A percentile compares a stretch with the other conserved stretches of the same genome.
These are phyloP conservation scores for Microbotryum intermedium DNA, from an alignment of 1,284 basidiomycete genomes.

Conservation along the genomic window DNA sequence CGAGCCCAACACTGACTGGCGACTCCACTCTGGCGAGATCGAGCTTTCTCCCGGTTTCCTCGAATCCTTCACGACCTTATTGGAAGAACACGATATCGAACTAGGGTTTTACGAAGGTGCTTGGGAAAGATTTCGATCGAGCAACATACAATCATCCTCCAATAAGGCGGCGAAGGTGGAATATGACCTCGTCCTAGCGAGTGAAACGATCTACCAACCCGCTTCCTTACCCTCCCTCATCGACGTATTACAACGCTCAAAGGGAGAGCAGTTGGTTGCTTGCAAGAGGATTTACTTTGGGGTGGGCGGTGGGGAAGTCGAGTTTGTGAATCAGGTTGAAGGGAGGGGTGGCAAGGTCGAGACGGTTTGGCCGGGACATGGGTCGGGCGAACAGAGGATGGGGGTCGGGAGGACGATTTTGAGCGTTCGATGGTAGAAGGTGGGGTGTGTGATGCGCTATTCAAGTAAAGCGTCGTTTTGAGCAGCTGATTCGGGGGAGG, in stretches of 20 bases:
- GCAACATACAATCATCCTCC: constrained; percentile 41
- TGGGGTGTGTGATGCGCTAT: no score
- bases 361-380: constrained; percentile 46
- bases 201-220: constrained; percentile 47
- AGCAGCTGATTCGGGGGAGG: no score
- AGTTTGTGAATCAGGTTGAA: constrained; percentile 57
- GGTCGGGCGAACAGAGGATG: constrained; percentile 51
- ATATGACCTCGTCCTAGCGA: constrained; percentile 72
- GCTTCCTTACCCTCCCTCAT: no score
- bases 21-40: constrained; percentile 47
- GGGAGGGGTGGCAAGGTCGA: constrained; percentile 38
- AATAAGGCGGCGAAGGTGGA: constrained; percentile 45
- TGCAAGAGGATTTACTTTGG: constrained; percentile 94
- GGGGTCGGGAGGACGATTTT: constrained; percentile 32
- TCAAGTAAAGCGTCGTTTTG: no score
- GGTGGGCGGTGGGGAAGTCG: constrained; percentile 77
- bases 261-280: constrained; percentile 51
- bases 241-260: no score
- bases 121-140: constrained; percentile 48
- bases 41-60: constrained; percentile 56
- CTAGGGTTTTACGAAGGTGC: constrained; percentile 73
- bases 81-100: constrained; percentile 50
- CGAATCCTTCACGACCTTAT: constrained; percentile 53
- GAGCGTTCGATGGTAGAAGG: constrained; percentile 22
- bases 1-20: neutral